Evolutionary conservation across 2,329 filamentous ascomycete species (phyloP).

Genomic region (Drechslerella stenobrocha): DNA sequence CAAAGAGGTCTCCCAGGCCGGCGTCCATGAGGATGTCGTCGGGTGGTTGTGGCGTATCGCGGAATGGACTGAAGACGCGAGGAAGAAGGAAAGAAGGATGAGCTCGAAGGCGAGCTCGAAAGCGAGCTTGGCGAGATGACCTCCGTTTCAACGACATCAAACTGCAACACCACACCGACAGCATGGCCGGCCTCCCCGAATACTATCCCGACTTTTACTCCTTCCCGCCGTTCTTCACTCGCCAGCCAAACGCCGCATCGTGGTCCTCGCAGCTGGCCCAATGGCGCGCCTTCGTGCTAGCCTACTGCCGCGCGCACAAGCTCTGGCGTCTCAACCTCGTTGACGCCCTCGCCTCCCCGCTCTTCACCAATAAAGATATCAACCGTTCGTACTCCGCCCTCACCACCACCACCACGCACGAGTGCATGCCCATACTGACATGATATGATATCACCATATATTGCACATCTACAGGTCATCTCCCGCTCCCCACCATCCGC

Average conservation of each 20-base stretch:
- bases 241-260: conserved; percentile 73
- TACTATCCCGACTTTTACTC: conserved; percentile 60
- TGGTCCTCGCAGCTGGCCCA: conserved; percentile 75
- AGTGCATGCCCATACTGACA: not conserved
- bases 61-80: too few relatives aligned
- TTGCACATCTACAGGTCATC: conserved; percentile 19
- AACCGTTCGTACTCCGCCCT: conserved; percentile 55
- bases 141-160: too few relatives aligned
- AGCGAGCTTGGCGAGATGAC: too few relatives aligned
- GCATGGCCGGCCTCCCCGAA: conserved; percentile 12
- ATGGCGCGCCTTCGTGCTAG: conserved; percentile 82
- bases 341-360: conserved; percentile 62
- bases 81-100: too few relatives aligned
- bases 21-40: conserved; percentile 38
- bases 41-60: too few relatives aligned
- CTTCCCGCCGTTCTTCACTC: conserved; percentile 85
- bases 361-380: conserved; percentile 65
- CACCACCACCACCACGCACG: not conserved
- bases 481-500: conserved; percentile 58
- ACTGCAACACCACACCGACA: conserved; percentile 13
- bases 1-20: conserved; percentile 42
- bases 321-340: conserved; percentile 74
- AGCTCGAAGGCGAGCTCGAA: too few relatives aligned
- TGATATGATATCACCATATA: not conserved
- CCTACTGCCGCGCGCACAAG: conserved; percentile 78